These are phyloP conservation scores for Blastobotrys malaysiensis DNA, from an alignment of 1,139 yeast species.

Conservation along the genomic window DNA sequence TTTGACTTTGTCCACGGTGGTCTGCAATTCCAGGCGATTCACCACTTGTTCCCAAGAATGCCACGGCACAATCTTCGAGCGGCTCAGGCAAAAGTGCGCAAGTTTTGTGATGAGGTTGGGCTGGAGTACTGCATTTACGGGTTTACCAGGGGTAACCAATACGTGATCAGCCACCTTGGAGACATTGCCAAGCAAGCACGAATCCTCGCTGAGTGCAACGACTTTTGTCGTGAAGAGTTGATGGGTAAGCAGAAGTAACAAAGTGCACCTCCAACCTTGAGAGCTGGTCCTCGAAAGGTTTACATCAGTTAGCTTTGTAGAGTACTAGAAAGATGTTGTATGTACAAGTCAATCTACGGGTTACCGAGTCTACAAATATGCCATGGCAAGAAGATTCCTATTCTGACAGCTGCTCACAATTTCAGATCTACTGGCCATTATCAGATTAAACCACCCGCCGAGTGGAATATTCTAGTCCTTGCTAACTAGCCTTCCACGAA, in stretches of 20 bases:
- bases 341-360: too few relatives aligned
- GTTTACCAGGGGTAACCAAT: constrained; percentile 68
- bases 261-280: too few relatives aligned
- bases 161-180: constrained; percentile 61
- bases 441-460: too few relatives aligned
- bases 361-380: too few relatives aligned
- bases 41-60: constrained; percentile 81
- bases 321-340: too few relatives aligned
- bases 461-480: too few relatives aligned
- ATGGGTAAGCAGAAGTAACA: neutral
- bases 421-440: too few relatives aligned
- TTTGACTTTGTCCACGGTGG: constrained; percentile 90
- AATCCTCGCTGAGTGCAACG: constrained; percentile 64
- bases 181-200: constrained; percentile 77
- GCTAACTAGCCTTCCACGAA: too few relatives aligned
- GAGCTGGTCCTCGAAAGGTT: too few relatives aligned
- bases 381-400: too few relatives aligned
- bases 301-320: too few relatives aligned
- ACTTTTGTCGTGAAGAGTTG: constrained; percentile 24
- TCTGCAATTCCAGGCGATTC: constrained; percentile 84
- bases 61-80: constrained; percentile 81
- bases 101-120: constrained; percentile 74
- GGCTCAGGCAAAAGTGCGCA: constrained; percentile 66
- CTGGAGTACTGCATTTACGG: constrained; percentile 80
- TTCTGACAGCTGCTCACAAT: too few relatives aligned